Percentiles rank a stretch among this genome's conserved stretches.
Evolutionary conservation across 306 rosid species (phyloP).

Genomic region (Malus sylvestris): DNA sequence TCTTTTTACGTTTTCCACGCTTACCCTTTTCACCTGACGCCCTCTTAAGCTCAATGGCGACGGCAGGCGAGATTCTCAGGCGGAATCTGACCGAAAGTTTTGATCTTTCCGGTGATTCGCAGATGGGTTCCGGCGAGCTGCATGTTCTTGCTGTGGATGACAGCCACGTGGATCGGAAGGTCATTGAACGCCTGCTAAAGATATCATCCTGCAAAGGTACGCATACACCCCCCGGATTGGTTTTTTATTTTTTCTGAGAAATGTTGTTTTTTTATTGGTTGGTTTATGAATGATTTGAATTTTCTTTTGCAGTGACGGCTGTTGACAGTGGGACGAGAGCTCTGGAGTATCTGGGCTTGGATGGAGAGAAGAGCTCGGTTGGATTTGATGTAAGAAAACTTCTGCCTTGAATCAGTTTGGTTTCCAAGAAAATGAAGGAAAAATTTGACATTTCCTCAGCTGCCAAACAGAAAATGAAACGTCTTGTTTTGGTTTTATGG

Average conservation of each 20-base stretch:
- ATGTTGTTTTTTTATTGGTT: not conserved
- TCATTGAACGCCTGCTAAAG: conserved; percentile 72
- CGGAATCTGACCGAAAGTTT: conserved; percentile 27
- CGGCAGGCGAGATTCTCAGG: conserved; percentile 32
- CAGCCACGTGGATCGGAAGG: conserved; percentile 71
- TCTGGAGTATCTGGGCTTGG: conserved; percentile 83
- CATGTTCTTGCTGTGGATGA: conserved; percentile 96
- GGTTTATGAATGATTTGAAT: not conserved
- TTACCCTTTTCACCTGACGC: not conserved
- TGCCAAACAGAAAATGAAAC: not conserved
- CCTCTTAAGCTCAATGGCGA: conserved; percentile 29
- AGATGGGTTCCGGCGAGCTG: conserved; percentile 26
- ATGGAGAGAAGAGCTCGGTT: conserved; percentile 55
- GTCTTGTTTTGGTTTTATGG: not conserved
- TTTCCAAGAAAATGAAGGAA: not conserved
- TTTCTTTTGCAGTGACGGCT: conserved; percentile 62
- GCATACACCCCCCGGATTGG: not conserved
- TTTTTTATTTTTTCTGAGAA: not conserved
- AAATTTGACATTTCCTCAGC: not conserved
- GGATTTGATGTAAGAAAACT: conserved; percentile 60
- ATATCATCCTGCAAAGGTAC: conserved; percentile 81
- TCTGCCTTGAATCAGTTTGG: not conserved
- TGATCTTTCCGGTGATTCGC: conserved; percentile 22
- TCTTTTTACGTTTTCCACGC: not conserved
- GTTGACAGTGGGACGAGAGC: conserved; percentile 95